phyloP scores from a whole-genome alignment of 2,329 filamentous ascomycete species.

The Epichloe gansuensis region DNA sequence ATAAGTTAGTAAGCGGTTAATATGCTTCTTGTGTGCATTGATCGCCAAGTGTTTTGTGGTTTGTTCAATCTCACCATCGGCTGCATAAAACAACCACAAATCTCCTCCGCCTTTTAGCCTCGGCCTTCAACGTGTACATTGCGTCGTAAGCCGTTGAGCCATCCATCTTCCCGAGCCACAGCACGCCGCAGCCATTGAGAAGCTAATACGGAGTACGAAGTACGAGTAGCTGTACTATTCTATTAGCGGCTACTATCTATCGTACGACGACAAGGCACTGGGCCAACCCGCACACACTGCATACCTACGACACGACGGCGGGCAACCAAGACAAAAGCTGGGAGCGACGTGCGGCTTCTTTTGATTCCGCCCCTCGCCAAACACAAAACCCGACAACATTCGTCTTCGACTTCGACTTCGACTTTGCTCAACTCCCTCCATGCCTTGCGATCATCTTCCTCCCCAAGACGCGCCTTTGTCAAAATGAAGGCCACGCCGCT shows the following conservation, averaged over 20 bases:
- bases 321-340: background rate
- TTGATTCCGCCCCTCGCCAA: background rate
- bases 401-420: background rate
- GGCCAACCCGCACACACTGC: background rate
- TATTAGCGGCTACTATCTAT: background rate
- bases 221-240: background rate
- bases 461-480: constrained; percentile 17
- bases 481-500: constrained; percentile 92
- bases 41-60: no score
- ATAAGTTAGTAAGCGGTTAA: no score
- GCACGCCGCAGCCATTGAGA: background rate
- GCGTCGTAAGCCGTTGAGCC: constrained; percentile 4
- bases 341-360: background rate
- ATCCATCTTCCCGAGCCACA: background rate
- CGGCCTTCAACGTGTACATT: background rate
- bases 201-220: background rate
- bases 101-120: background rate
- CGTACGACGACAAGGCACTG: background rate
- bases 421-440: constrained; percentile 9
- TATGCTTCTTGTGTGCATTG: no score
- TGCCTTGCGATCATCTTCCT: constrained; percentile 17
- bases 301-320: background rate
- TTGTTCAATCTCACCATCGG: no score
- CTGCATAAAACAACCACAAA: no score
- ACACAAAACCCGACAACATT: background rate